A percentile compares a stretch with the other conserved stretches of the same genome.
phyloP scores from a whole-genome alignment of 2,329 filamentous ascomycete genomes.

The Capronia coronata region DNA sequence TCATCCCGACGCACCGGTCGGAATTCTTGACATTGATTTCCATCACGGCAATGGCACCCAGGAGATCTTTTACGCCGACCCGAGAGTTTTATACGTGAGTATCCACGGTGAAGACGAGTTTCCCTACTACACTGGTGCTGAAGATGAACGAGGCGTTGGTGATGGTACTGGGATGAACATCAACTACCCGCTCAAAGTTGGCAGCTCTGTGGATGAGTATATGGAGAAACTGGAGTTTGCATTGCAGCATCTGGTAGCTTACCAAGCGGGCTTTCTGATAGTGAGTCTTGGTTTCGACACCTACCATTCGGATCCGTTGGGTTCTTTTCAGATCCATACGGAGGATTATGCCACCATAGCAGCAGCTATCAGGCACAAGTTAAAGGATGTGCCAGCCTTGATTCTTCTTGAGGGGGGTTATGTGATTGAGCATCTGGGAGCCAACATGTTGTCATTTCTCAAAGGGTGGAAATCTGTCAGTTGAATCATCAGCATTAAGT shows the following conservation, averaged over 20 bases:
- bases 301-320: constrained; percentile 27
- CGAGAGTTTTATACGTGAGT: constrained; percentile 31
- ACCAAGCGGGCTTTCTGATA: constrained; percentile 23
- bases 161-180: constrained; percentile 22
- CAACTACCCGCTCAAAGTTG: constrained; percentile 25
- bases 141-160: constrained; percentile 17
- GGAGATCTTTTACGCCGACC: constrained; percentile 31
- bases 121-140: constrained; percentile 30
- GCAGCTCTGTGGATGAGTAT: constrained; percentile 22
- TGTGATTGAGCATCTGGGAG: constrained; percentile 26
- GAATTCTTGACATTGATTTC: constrained; percentile 28
- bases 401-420: constrained; percentile 28
- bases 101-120: constrained; percentile 35
- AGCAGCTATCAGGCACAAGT: constrained; percentile 11
- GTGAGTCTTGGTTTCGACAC: constrained; percentile 29
- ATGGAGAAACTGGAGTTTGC: constrained; percentile 19
- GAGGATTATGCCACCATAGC: constrained; percentile 27
- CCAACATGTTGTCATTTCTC: constrained; percentile 26
- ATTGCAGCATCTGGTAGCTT: constrained; percentile 14
- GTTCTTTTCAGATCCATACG: constrained; percentile 26
- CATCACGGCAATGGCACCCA: constrained; percentile 29
- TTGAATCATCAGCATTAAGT: neutral
- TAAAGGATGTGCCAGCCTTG: constrained; percentile 20
- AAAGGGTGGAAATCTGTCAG: constrained; percentile 24
- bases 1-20: constrained; percentile 14